Evolutionary conservation across 345 rosid species (phyloP).

Genomic region (Sonneratia alba): DNA sequence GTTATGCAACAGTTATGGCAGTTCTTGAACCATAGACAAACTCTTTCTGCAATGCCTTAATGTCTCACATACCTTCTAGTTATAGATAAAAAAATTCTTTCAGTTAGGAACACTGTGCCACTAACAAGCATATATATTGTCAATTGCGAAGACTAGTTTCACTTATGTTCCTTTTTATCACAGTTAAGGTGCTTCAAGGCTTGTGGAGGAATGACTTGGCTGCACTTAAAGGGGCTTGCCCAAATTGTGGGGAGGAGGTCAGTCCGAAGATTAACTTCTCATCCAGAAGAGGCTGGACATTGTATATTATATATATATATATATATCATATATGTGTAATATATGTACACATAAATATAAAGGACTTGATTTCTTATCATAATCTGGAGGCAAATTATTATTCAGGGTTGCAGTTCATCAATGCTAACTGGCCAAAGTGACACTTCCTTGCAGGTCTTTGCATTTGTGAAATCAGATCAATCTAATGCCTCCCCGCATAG

Average conservation of each 20-base stretch:
- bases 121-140: background rate
- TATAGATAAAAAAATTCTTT: no score
- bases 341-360: no score
- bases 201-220: constrained; percentile 91
- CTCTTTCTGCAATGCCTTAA: background rate
- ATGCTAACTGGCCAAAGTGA: constrained; percentile 3
- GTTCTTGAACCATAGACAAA: background rate
- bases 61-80: background rate
- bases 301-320: background rate
- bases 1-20: background rate
- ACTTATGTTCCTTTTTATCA: constrained; percentile 10
- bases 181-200: constrained; percentile 74
- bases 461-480: constrained; percentile 65
- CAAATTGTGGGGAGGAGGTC: constrained; percentile 98
- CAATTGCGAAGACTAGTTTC: background rate
- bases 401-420: background rate
- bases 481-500: constrained; percentile 52
- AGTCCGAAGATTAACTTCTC: constrained; percentile 5
- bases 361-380: background rate
- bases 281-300: background rate
- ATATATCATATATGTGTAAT: no score
- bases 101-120: background rate
- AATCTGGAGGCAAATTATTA: background rate
- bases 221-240: constrained; percentile 85
- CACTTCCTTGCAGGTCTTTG: constrained; percentile 57